Evolutionary conservation across 371 early-diverging fungal species (phyloP), one percentile per base, ranked within the genome.

Genomic region (Mucor circinelloides): DNA sequence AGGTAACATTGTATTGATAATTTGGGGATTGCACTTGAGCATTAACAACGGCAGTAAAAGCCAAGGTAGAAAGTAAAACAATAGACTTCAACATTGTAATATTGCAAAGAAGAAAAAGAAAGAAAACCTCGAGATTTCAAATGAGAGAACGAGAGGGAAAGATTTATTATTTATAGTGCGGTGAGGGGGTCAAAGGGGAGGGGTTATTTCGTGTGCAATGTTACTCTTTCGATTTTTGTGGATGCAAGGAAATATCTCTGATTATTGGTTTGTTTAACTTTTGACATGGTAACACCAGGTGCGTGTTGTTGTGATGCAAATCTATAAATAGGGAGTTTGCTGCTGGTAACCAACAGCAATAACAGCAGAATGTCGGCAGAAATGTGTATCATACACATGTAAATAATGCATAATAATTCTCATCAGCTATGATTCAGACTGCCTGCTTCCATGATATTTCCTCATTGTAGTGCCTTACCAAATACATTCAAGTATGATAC

Each of bases 1-100:
- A 69, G 13, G 72, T 69, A 23, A 78, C 76, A 60, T 73, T 75
- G 48, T 60, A 78, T 25, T 66, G 69, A 50, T 69, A 64, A 27
- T 23, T 60, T 6, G 69, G 60, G 28, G 77, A 70, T 50, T 70
- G 72, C 8, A 75, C 57, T 58, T 73, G 68, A 31, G 69, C 73
- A 23, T 57, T 50, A 36, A 63, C 64, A 57, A 61, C 57, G 52
- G 63, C 31, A 10, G 12, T 25, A 9, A 50, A 25, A 46, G 46
- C 42, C 50, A 70, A 68, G 42, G 50, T 30, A 42, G 63, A 71
- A 28, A 64, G 57, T 59, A 63, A 68, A 36, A 59, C 27, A 13
- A 63, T 52, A 0, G 63, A 56, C 30, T 64, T 63, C 19, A 66
- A 19, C 36, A 58, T 62, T 61, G 27, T 28, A 42, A 15, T 57